phyloP scores from a whole-genome alignment of 331 rosid genomes.

The Quercus phellos region DNA sequence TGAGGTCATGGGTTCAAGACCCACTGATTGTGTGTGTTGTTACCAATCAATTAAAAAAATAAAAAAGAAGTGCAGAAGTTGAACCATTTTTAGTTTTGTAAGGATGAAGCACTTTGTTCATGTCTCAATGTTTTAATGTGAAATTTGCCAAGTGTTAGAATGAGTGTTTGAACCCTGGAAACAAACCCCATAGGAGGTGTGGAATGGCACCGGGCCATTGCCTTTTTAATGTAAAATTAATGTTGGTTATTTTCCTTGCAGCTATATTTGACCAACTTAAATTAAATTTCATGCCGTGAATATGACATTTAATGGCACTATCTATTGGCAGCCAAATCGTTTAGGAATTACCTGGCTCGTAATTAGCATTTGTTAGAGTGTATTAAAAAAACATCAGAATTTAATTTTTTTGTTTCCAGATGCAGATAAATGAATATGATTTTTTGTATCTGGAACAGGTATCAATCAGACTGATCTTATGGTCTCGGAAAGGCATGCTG shows the following conservation, averaged over 20 bases:
- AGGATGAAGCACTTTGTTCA: neutral
- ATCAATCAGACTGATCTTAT: constrained; percentile 40
- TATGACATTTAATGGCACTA: neutral
- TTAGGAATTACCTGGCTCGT: constrained; percentile 10
- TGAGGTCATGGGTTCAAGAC: too few relatives aligned
- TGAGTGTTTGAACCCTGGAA: too few relatives aligned
- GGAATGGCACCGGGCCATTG: constrained; percentile 1
- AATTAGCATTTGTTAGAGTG: constrained; percentile 7
- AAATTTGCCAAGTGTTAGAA: too few relatives aligned
- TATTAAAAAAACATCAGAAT: constrained; percentile 1
- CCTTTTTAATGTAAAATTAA: neutral
- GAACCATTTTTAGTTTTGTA: neutral
- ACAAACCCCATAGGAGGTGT: too few relatives aligned
- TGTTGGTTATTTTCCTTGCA: constrained; percentile 3
- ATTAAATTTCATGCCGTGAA: neutral
- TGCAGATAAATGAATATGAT: constrained; percentile 23
- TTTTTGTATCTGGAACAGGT: constrained; percentile 41
- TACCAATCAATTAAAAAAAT: too few relatives aligned
- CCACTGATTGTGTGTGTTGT: too few relatives aligned
- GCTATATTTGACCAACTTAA: constrained; percentile 7
- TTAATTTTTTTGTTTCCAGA: neutral
- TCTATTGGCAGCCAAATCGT: constrained; percentile 1
- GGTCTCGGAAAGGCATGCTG: constrained; percentile 52
- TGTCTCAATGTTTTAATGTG: neutral
- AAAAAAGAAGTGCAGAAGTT: too few relatives aligned